Conservation (phyloP, 345 rosid species). For the Hibiscus trionum region DNA sequence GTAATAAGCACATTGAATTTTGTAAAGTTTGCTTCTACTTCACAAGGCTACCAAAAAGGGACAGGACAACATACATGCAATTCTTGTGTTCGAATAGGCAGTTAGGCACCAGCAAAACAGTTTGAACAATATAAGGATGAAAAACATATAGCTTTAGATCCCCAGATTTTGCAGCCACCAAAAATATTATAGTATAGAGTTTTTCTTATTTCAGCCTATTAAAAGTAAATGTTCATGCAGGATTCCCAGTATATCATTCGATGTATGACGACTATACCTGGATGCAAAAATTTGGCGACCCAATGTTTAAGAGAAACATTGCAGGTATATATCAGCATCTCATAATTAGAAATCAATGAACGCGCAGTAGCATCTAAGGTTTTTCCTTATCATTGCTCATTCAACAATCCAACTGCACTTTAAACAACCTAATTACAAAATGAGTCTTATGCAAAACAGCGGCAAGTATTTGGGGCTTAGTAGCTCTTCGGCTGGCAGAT, state of each 20-base stretch:
- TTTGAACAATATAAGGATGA: not conserved
- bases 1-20: constrained; percentile 26
- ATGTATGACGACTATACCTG: constrained; percentile 77
- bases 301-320: constrained; percentile 60
- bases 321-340: constrained; percentile 37
- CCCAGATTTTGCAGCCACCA: not conserved
- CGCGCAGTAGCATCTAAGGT: not conserved
- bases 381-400: not conserved
- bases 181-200: constrained; percentile 5
- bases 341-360: not conserved
- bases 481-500: constrained; percentile 73
- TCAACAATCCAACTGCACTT: too few relatives aligned
- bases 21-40: not conserved
- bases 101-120: not conserved
- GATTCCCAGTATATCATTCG: constrained; percentile 77
- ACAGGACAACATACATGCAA: not conserved
- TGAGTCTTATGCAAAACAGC: constrained; percentile 15
- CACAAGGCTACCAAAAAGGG: not conserved
- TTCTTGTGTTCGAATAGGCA: not conserved
- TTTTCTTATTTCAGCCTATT: not conserved
- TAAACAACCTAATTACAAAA: not conserved
- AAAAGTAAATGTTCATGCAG: constrained; percentile 26
- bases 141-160: not conserved
- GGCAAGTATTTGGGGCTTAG: constrained; percentile 71
- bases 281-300: constrained; percentile 82